Evolutionary conservation across 805 yeast species (phyloP).

Genomic region (Saturnispora zaruensis): DNA sequence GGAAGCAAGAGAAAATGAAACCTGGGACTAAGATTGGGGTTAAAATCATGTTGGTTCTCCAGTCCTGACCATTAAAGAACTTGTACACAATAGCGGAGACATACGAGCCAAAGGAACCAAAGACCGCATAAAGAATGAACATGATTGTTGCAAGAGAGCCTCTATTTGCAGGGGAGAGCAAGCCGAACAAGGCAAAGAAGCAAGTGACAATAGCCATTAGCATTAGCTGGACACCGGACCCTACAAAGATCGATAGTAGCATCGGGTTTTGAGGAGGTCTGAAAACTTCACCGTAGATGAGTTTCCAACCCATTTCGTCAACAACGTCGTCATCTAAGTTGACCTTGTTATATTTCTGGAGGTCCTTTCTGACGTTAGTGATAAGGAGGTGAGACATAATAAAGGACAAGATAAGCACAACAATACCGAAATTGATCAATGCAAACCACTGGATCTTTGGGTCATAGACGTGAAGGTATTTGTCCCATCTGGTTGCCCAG

Average conservation of each 20-base stretch:
- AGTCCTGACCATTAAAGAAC: conserved; percentile 82
- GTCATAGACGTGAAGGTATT: conserved; percentile 82
- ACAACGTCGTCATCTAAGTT: conserved; percentile 79
- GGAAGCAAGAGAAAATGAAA: conserved; percentile 48
- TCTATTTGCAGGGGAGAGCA: conserved; percentile 88
- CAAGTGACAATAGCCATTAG: conserved; percentile 68
- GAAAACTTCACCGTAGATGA: conserved; percentile 91
- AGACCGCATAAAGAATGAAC: conserved; percentile 74
- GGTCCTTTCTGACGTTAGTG: conserved; percentile 76
- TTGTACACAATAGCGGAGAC: conserved; percentile 81
- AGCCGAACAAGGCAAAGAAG: conserved; percentile 77
- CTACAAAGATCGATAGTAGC: conserved; percentile 70
- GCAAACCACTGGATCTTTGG: conserved; percentile 97
- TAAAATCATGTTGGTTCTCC: conserved; percentile 78
- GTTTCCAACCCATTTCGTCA: conserved; percentile 96
- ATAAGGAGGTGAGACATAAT: conserved; percentile 72
- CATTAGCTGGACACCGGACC: conserved; percentile 80
- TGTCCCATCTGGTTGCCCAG: conserved; percentile 99
- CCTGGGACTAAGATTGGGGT: conserved; percentile 90
- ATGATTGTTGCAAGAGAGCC: conserved; percentile 88
- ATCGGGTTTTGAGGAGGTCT: conserved; percentile 68
- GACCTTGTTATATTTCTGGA: conserved; percentile 79
- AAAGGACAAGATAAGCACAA: conserved; percentile 67
- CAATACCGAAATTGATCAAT: conserved; percentile 72
- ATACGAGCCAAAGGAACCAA: conserved; percentile 78